Evolutionary conservation across 495 filamentous ascomycete genomes (phyloP).

Genomic region (Lasiosphaeria ovina): DNA sequence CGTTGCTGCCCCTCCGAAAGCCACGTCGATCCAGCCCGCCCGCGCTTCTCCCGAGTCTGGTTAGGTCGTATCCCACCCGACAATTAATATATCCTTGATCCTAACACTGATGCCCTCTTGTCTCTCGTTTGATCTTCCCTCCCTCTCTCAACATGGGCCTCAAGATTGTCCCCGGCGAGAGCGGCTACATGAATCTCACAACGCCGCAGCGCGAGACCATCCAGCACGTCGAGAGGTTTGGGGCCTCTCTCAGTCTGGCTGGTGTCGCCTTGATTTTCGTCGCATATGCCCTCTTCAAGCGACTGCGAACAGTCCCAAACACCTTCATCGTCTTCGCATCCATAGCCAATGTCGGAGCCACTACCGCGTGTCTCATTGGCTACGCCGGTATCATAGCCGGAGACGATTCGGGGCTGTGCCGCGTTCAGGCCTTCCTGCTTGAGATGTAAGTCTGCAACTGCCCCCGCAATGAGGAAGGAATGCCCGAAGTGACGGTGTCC

Average conservation of each 20-base stretch:
- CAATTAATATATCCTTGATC: slow-evolving; percentile 22
- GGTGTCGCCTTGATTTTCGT: slow-evolving; percentile 68
- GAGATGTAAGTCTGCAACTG: slow-evolving; percentile 46
- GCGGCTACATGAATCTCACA: slow-evolving; percentile 35
- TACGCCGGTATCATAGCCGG: slow-evolving; percentile 54
- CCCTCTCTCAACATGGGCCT: slow-evolving; percentile 21
- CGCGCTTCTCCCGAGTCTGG: slow-evolving; percentile 8
- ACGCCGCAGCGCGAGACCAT: slow-evolving; percentile 28
- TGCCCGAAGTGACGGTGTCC: too few relatives aligned
- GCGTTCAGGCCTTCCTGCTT: slow-evolving; percentile 75
- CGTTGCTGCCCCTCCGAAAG: slow-evolving; percentile 10
- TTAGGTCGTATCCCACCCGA: slow-evolving; percentile 13
- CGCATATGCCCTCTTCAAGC: slow-evolving; percentile 59
- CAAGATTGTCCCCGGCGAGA: slow-evolving; percentile 17
- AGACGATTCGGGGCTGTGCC: slow-evolving; percentile 57
- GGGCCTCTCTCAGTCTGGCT: slow-evolving; percentile 60
- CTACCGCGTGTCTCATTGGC: slow-evolving; percentile 71
- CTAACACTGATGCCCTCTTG: slow-evolving; percentile 13
- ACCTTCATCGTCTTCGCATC: slow-evolving; percentile 80
- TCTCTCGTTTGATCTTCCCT: slow-evolving; percentile 9
- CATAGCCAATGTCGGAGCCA: slow-evolving; percentile 76
- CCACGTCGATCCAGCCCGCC: slow-evolving; percentile 20
- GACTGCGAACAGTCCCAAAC: slow-evolving; percentile 74
- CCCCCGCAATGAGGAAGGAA: background rate
- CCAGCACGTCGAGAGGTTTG: slow-evolving; percentile 44